phyloP scores from a whole-genome alignment of 345 rosid genomes.

The Populus tremula region DNA sequence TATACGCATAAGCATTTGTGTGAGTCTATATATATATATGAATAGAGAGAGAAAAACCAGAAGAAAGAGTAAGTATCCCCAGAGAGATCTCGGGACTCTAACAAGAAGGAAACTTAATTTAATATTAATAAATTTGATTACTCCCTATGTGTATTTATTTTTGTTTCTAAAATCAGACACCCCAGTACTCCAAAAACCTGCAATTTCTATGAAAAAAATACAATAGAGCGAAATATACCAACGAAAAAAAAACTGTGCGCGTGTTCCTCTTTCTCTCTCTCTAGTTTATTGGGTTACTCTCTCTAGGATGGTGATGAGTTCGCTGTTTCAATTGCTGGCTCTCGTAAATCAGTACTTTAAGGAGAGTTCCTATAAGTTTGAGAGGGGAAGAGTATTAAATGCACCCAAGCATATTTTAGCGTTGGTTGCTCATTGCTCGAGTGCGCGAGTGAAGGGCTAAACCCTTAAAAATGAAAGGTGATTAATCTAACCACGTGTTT shows the following conservation, averaged over 20 bases:
- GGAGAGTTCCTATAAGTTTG: neutral
- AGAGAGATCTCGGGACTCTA: slow-evolving; percentile 28
- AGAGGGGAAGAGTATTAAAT: neutral
- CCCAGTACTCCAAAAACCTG: slow-evolving; percentile 75
- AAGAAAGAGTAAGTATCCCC: neutral
- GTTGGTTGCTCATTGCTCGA: slow-evolving; percentile 7
- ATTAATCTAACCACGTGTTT: neutral
- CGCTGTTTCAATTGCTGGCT: neutral
- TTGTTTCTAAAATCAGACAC: slow-evolving; percentile 30
- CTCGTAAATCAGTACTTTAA: neutral
- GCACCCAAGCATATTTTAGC: slow-evolving; percentile 26
- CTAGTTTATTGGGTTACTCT: neutral
- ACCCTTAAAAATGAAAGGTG: neutral
- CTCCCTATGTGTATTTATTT: neutral
- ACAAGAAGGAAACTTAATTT: slow-evolving; percentile 21
- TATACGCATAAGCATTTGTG: slow-evolving; percentile 2
- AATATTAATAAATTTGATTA: neutral
- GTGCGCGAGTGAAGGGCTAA: slow-evolving; percentile 6
- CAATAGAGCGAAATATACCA: neutral
- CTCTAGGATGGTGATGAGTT: neutral
- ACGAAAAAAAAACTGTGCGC: neutral
- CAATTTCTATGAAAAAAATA: slow-evolving; percentile 15
- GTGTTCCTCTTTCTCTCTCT: neutral
- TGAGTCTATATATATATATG: no score
- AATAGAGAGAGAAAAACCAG: neutral